phyloP scores from a whole-genome alignment of 768 basidiomycete species.

The Harrya chromipes region DNA sequence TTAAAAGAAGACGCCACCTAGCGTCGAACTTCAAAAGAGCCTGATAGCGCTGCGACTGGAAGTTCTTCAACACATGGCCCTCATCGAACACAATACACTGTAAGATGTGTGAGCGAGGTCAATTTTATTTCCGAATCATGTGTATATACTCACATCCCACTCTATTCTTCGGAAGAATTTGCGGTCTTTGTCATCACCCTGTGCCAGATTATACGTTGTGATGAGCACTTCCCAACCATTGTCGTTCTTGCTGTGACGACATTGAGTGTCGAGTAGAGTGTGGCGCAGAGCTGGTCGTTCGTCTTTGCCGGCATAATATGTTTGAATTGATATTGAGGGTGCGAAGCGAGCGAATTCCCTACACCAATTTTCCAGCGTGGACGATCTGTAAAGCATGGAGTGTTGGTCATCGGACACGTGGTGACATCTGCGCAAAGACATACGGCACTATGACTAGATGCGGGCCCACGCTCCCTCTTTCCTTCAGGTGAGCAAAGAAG shows the following conservation, averaged over 20 bases:
- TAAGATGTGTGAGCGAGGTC: neutral
- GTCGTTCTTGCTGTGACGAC: constrained; percentile 42
- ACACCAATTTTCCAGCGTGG: constrained; percentile 98
- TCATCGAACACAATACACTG: constrained; percentile 96
- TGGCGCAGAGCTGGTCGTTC: constrained; percentile 75
- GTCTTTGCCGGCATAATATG: constrained; percentile 92
- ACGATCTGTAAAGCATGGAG: constrained; percentile 54
- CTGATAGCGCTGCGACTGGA: constrained; percentile 94
- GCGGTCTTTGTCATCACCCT: constrained; percentile 81
- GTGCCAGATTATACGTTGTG: constrained; percentile 94
- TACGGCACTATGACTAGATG: constrained; percentile 96
- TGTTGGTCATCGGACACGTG: constrained; percentile 6
- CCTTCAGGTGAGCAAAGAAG: constrained; percentile 87
- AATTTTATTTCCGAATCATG: neutral
- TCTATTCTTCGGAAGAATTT: constrained; percentile 89
- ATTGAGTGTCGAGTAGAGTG: constrained; percentile 62
- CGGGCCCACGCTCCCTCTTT: constrained; percentile 73
- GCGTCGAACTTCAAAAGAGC: constrained; percentile 82
- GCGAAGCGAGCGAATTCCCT: constrained; percentile 93
- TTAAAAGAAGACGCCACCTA: constrained; percentile 87
- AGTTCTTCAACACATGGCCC: constrained; percentile 96
- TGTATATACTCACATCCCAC: constrained; percentile 75
- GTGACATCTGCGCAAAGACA: constrained; percentile 31
- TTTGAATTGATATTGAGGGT: constrained; percentile 78
- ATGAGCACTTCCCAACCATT: constrained; percentile 90